Conservation (phyloP, 1,284 basidiomycete genomes). For the Ceraceosorus guamensis region DNA sequence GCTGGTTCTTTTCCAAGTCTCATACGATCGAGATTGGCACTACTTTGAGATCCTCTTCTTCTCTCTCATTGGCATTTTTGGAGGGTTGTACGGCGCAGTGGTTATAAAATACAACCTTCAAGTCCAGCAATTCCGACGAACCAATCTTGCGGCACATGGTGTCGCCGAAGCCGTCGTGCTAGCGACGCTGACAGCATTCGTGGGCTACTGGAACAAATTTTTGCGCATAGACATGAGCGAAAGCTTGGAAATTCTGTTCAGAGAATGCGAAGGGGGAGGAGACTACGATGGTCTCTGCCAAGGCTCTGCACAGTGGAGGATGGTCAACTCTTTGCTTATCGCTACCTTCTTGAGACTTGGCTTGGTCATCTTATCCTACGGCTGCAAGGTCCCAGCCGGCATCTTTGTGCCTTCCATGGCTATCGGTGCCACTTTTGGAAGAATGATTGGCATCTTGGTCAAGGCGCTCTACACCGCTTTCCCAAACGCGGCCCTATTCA, state of each 20-base stretch:
- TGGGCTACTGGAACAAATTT: constrained; percentile 92
- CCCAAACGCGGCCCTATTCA: constrained; percentile 75
- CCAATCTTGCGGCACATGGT: constrained; percentile 73
- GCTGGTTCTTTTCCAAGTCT: constrained; percentile 93
- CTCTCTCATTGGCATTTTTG: constrained; percentile 88
- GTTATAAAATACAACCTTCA: constrained; percentile 96
- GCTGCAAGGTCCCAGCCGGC: constrained; percentile 91
- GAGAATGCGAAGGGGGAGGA: constrained; percentile 90
- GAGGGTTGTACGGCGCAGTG: constrained; percentile 92
- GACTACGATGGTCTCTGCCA: constrained; percentile 90
- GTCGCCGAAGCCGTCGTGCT: constrained; percentile 82
- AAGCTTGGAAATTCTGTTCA: constrained; percentile 88
- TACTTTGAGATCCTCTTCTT: constrained; percentile 98
- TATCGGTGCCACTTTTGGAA: constrained; percentile 86
- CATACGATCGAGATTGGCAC: constrained; percentile 96
- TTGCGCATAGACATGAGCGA: constrained; percentile 97
- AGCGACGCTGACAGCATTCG: constrained; percentile 77
- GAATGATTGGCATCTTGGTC: constrained; percentile 90
- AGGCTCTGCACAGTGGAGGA: constrained; percentile 88
- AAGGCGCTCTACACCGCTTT: constrained; percentile 86
- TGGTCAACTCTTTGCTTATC: constrained; percentile 82
- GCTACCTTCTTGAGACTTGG: constrained; percentile 81
- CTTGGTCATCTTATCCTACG: constrained; percentile 86
- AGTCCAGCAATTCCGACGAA: constrained; percentile 84
- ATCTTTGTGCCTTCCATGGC: constrained; percentile 99